Conservation (phyloP, 345 rosid species). For the Citrus medica region DNA sequence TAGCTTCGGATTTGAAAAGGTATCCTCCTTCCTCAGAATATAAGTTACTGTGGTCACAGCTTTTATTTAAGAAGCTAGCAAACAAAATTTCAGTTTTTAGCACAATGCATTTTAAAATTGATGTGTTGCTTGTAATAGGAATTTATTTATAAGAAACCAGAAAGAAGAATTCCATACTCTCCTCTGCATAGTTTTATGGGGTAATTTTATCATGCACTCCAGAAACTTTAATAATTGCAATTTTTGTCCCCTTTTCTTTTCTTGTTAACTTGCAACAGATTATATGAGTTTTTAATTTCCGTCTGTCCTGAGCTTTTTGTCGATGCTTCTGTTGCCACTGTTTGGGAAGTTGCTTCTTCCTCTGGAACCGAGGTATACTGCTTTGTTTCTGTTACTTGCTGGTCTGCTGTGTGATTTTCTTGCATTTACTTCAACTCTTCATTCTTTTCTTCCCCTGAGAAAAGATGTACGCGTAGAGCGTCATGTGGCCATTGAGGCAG, state of each 20-base stretch:
- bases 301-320: neutral
- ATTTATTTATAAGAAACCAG: neutral
- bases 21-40: slow-evolving; percentile 13
- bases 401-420: neutral
- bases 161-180: neutral
- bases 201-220: neutral
- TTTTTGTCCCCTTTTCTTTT: neutral
- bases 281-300: neutral
- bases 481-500: neutral
- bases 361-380: neutral
- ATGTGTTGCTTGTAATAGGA: neutral
- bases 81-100: neutral
- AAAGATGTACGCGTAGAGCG: neutral
- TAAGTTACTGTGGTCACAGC: neutral
- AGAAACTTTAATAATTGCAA: neutral
- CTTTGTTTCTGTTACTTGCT: neutral
- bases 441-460: neutral
- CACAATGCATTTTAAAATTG: neutral
- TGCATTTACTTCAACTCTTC: neutral
- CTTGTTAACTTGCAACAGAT: neutral
- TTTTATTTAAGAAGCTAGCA: neutral
- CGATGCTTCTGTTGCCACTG: neutral
- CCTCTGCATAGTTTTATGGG: neutral
- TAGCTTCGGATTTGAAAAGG: slow-evolving; percentile 32
- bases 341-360: neutral